phyloP scores from a whole-genome alignment of 768 basidiomycete genomes.

The Rhodotorula diobovata region DNA sequence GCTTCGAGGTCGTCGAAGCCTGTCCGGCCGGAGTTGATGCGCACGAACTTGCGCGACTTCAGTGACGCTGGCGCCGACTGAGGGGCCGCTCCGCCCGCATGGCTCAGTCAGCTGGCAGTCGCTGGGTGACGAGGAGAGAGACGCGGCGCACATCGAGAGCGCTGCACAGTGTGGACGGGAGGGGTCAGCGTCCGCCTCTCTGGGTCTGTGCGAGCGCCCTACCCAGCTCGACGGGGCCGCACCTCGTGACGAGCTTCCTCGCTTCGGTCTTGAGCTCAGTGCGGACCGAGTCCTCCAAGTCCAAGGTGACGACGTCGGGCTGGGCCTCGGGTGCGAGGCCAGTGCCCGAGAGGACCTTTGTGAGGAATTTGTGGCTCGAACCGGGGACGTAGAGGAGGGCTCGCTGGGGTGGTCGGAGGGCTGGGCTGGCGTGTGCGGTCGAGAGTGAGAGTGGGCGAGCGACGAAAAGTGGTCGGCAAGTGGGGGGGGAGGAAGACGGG shows the following conservation, averaged over 20 bases:
- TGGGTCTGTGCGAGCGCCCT: no score
- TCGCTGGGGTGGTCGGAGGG: constrained; percentile 1
- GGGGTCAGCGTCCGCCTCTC: no score
- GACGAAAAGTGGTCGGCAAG: neutral
- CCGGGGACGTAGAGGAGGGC: constrained; percentile 58
- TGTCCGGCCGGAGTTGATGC: constrained; percentile 45
- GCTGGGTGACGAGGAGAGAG: neutral
- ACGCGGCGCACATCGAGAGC: neutral
- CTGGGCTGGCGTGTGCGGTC: neutral
- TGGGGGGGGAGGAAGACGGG: neutral
- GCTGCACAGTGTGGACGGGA: no score
- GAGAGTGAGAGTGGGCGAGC: neutral
- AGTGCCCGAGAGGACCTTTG: constrained; percentile 41
- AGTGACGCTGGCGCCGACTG: neutral
- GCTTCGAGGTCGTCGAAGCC: constrained; percentile 45
- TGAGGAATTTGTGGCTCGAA: constrained; percentile 71
- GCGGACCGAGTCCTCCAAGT: constrained; percentile 81
- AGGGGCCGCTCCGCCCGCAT: no score
- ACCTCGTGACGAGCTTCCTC: constrained; percentile 5
- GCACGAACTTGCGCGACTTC: constrained; percentile 40
- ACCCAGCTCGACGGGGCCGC: neutral
- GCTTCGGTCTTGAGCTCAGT: constrained; percentile 59
- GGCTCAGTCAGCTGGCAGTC: no score
- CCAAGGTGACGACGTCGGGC: constrained; percentile 73
- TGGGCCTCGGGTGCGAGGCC: constrained; percentile 8